phyloP scores from a whole-genome alignment of 2,329 filamentous ascomycete genomes.

The Neocucurbitaria cava region DNA sequence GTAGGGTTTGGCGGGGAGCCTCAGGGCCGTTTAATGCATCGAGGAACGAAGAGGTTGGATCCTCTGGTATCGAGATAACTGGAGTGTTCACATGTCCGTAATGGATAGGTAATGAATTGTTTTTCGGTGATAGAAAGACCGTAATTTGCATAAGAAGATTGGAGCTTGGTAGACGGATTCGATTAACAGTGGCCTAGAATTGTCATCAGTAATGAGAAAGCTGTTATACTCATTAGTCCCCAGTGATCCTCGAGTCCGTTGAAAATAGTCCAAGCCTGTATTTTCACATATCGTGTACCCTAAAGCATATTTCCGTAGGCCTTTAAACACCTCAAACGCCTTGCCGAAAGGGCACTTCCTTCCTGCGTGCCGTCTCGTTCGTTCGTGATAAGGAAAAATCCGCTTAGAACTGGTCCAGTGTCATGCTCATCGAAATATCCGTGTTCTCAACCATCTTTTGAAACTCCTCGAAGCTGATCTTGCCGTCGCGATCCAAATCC shows the following conservation, averaged over 20 bases:
- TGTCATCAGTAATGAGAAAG: neutral
- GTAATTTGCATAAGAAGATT: neutral
- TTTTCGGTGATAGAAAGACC: neutral
- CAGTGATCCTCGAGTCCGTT: neutral
- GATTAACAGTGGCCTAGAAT: neutral
- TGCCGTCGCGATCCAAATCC: conserved; percentile 92
- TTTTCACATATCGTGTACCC: conserved; percentile 39
- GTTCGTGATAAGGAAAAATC: conserved; percentile 8
- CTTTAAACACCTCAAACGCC: conserved; percentile 43
- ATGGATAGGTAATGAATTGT: neutral
- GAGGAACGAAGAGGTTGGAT: neutral
- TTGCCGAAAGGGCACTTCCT: conserved; percentile 36
- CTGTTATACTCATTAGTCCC: neutral
- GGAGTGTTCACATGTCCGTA: neutral
- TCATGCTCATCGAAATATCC: conserved; percentile 73
- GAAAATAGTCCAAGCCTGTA: conserved; percentile 17
- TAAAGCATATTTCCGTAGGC: conserved; percentile 23
- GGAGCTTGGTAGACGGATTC: neutral
- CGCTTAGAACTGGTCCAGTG: conserved; percentile 61
- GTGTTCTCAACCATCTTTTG: conserved; percentile 99
- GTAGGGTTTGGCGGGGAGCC: neutral
- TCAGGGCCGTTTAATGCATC: neutral
- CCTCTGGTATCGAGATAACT: neutral
- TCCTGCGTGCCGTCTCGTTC: conserved; percentile 23
- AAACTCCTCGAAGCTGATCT: conserved; percentile 99